Percentiles rank a stretch among this genome's conserved stretches.
phyloP scores from a whole-genome alignment of 2,329 filamentous ascomycete genomes.

The Colletotrichum costaricense region DNA sequence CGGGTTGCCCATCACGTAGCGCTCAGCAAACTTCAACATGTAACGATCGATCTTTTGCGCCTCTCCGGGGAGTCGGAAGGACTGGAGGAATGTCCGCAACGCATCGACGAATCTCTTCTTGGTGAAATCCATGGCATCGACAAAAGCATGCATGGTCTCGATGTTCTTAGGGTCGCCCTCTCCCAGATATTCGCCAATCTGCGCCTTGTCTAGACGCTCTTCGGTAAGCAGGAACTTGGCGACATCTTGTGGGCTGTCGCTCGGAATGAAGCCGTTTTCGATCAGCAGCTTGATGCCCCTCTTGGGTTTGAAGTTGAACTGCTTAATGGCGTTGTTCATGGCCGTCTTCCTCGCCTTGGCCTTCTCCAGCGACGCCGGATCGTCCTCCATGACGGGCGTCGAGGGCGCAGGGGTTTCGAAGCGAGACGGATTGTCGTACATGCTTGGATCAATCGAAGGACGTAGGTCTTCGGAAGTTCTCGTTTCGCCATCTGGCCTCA shows the following conservation, averaged over 20 bases:
- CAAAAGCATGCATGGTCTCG: conserved; percentile 90
- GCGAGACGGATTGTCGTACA: conserved; percentile 70
- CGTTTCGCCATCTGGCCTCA: conserved; percentile 45
- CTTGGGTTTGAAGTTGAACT: conserved; percentile 99
- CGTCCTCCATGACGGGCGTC: conserved; percentile 83
- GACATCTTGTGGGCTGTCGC: conserved; percentile 82
- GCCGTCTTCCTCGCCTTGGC: conserved; percentile 96
- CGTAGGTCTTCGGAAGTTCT: conserved; percentile 57
- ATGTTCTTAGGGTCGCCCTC: conserved; percentile 95
- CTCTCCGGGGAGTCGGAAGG: conserved; percentile 94
- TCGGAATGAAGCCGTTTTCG: conserved; percentile 87
- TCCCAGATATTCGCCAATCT: conserved; percentile 93
- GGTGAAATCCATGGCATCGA: conserved; percentile 93
- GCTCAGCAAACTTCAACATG: conserved; percentile 98
- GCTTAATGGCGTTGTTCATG: conserved; percentile 85
- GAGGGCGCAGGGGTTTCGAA: conserved; percentile 71
- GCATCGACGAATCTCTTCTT: conserved; percentile 94
- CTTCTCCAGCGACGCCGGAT: conserved; percentile 93
- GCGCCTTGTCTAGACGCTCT: conserved; percentile 88
- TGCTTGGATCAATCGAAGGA: conserved; percentile 76
- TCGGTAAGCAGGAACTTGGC: conserved; percentile 84
- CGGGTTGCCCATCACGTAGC: conserved; percentile 93
- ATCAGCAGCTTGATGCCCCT: conserved; percentile 87
- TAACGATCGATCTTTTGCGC: conserved; percentile 99
- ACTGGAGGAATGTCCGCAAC: conserved; percentile 89